Conservation (phyloP, 148 eudicot genomes). For the Rhododendron simsii region DNA sequence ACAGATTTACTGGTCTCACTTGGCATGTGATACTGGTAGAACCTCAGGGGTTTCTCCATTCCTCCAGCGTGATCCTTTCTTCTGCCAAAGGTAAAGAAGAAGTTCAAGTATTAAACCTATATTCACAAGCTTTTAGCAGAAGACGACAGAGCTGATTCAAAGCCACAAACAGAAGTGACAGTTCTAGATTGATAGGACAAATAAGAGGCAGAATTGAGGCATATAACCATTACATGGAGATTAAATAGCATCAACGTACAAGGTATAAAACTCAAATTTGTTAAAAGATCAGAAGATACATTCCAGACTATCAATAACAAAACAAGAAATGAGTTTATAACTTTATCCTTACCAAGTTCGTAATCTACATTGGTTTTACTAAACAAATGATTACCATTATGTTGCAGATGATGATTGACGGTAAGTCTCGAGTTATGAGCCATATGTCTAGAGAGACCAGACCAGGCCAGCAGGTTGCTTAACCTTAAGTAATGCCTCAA, state of each 20-base stretch:
- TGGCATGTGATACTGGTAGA: slow-evolving; percentile 69
- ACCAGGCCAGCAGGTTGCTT: background rate
- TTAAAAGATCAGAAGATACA: background rate
- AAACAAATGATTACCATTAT: background rate
- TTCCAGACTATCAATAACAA: background rate
- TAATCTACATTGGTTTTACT: background rate
- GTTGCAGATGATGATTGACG: background rate
- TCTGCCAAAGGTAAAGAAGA: slow-evolving; percentile 39
- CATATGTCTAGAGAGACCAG: background rate
- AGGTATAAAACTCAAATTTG: background rate
- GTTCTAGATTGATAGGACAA: background rate
- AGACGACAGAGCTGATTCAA: background rate
- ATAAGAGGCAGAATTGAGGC: background rate
- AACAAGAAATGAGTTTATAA: background rate
- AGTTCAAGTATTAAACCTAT: slow-evolving; percentile 2
- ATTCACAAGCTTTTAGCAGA: background rate
- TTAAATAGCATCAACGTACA: background rate
- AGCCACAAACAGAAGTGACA: background rate
- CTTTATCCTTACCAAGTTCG: background rate
- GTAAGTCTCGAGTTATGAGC: background rate
- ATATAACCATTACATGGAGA: background rate
- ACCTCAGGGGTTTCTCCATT: slow-evolving; percentile 73
- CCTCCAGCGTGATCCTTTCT: slow-evolving; percentile 78
- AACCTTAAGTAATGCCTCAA: background rate
- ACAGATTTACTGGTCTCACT: slow-evolving; percentile 36